Base-by-base conservation (phyloP, 306 rosid species). In the Castanea sativa region DNA sequence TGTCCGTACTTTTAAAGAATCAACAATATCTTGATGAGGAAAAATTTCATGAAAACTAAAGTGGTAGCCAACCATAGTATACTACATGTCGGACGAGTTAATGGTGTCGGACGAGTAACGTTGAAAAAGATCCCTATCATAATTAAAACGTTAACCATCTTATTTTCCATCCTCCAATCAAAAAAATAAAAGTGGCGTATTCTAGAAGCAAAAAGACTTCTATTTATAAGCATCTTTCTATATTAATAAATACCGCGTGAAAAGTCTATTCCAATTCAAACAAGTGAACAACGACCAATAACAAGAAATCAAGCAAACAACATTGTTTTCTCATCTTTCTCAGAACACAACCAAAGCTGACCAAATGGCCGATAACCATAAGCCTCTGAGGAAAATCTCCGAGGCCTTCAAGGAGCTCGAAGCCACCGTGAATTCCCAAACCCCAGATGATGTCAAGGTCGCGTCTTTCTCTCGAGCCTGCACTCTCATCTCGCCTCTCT, bases 401-500 rank as follows among this genome's bases (percentile, higher is more conserved):
- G 90, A 83, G 25, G 85, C 96, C 1, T 95, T 95, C 90, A 82
- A 84, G 16, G 87, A 79, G 74, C 94, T 95, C 3, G 94, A 92
- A 0, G 77, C 74, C 56, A 69, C 82, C 13, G 87, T 89, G 8
- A 87, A 86, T 72, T 86, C 97, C 52, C 87, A 63, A 58, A 32
- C 49, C 19, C 76, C 76, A 5, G 87, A 87, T 49, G 15, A 49
- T 1, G 75, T 95, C 12, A 89, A 90, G 55, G 84, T 93, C 30
- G 94, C 87, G 61, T 80, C 91, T 2, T 95, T 95, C 87, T 87
- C 96, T 1, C 82, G 16, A 3, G 99, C 99, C 6, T 95, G 98
- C 73, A 80, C 99, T 60, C 91, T 85, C 32, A 80, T 95, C 35
- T 95, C 98, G 14, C 98, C 99, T 74, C 96, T 95, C 73, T 91